Percentiles rank a stretch among this genome's conserved stretches.
These are phyloP conservation scores for Tuber borchii DNA, from an alignment of 495 filamentous ascomycete genomes.

Conservation along the genomic window DNA sequence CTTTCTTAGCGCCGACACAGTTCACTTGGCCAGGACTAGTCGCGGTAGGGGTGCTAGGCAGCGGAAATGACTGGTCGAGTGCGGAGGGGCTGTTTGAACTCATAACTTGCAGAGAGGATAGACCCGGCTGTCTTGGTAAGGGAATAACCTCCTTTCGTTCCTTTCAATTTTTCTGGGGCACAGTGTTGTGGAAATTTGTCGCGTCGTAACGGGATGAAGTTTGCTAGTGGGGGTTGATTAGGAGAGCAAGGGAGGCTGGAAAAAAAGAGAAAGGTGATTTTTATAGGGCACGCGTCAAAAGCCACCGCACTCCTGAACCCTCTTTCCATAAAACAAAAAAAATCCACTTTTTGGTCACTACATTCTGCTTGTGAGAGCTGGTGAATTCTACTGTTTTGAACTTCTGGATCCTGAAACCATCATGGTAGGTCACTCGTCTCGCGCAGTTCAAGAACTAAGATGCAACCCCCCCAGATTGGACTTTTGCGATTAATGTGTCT, in stretches of 20 bases:
- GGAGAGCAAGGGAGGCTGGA: neutral
- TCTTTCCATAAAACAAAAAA: neutral
- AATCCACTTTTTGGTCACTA: neutral
- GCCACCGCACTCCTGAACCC: neutral
- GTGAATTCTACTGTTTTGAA: neutral
- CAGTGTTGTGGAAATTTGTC: neutral
- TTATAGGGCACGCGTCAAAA: neutral
- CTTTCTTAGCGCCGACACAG: neutral
- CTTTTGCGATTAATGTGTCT: neutral
- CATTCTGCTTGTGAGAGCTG: neutral
- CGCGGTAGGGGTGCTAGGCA: neutral
- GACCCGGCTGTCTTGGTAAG: neutral
- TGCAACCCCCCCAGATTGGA: too few relatives aligned
- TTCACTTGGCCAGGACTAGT: neutral
- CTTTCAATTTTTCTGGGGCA: neutral
- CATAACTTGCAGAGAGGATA: neutral
- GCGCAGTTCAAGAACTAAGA: neutral
- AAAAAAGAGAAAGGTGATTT: neutral
- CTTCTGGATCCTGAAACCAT: neutral
- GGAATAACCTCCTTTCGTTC: neutral
- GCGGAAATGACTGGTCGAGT: neutral
- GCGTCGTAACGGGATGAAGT: neutral
- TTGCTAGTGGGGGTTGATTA: neutral
- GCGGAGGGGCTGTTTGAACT: neutral
- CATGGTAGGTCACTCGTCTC: neutral